Percentiles rank a stretch among this genome's conserved stretches.
Conservation (phyloP, 2,329 filamentous ascomycete species). For the Colletotrichum sojae region DNA sequence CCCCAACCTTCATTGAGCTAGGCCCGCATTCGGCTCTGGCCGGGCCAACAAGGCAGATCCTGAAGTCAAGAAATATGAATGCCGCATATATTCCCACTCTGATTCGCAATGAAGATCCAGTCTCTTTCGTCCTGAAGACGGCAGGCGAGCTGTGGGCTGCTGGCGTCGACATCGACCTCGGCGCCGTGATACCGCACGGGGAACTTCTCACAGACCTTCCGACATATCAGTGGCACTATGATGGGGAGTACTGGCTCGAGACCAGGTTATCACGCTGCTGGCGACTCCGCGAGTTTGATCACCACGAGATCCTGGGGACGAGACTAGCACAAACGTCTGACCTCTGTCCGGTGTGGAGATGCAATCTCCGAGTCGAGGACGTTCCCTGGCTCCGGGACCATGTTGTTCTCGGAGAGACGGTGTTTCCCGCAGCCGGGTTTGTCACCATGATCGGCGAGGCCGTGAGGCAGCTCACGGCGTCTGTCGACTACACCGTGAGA, state of each 20-base stretch:
- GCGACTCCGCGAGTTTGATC: slow-evolving; percentile 15
- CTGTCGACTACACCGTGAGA: slow-evolving; percentile 46
- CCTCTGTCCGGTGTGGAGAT: slow-evolving; percentile 30
- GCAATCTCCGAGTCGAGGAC: slow-evolving; percentile 31
- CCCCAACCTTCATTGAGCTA: slow-evolving; percentile 59
- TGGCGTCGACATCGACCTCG: slow-evolving; percentile 18
- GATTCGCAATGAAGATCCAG: slow-evolving; percentile 16
- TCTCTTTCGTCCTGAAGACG: slow-evolving; percentile 25
- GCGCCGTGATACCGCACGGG: slow-evolving; percentile 13
- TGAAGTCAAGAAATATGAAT: slow-evolving; percentile 49
- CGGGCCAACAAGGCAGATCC: slow-evolving; percentile 65
- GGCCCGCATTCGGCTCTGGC: slow-evolving; percentile 65
- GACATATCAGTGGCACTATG: slow-evolving; percentile 29
- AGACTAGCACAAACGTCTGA: slow-evolving; percentile 28
- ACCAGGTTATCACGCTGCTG: slow-evolving; percentile 24
- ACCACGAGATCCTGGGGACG: slow-evolving; percentile 35
- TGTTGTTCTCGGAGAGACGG: not conserved
- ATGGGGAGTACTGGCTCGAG: slow-evolving; percentile 30
- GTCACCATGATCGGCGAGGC: slow-evolving; percentile 36
- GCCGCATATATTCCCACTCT: slow-evolving; percentile 24
- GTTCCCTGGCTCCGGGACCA: slow-evolving; percentile 30
- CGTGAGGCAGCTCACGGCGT: slow-evolving; percentile 17
- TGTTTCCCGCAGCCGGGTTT: slow-evolving; percentile 31
- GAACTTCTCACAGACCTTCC: slow-evolving; percentile 27
- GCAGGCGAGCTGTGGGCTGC: slow-evolving; percentile 37